Percentiles rank a stretch among this genome's conserved stretches.
Conservation (phyloP, 2,329 filamentous ascomycete species). For the Monosporascus sp. region DNA sequence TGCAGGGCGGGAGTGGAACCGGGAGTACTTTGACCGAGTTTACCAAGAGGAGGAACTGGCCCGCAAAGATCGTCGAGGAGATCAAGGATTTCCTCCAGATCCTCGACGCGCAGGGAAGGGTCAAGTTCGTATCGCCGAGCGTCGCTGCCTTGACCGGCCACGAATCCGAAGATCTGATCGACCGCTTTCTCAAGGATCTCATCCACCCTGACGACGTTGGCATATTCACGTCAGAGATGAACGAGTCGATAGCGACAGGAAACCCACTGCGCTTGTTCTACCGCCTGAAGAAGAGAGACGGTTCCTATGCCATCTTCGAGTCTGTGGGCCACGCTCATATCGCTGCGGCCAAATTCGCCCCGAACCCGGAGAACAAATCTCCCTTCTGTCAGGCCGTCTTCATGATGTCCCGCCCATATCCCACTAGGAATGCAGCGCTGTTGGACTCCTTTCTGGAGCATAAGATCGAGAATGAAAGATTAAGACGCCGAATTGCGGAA, state of each 20-base stretch:
- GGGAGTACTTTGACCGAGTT: constrained; percentile 51
- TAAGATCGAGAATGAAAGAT: constrained; percentile 90
- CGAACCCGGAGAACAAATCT: constrained; percentile 58
- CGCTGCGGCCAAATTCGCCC: constrained; percentile 59
- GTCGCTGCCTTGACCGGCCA: constrained; percentile 72
- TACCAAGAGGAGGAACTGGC: constrained; percentile 68
- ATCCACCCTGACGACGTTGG: constrained; percentile 82
- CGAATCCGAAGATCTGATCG: constrained; percentile 62
- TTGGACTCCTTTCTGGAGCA: constrained; percentile 93
- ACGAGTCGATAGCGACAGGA: constrained; percentile 80
- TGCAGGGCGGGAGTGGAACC: constrained; percentile 33
- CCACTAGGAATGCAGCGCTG: constrained; percentile 77
- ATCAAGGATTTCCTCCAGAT: constrained; percentile 85
- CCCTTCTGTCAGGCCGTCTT: constrained; percentile 85
- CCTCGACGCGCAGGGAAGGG: constrained; percentile 74
- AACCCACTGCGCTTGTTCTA: constrained; percentile 80
- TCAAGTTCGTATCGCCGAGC: constrained; percentile 82
- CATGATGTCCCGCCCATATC: constrained; percentile 87
- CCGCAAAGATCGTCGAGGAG: constrained; percentile 83
- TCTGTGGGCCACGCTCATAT: constrained; percentile 90
- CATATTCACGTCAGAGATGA: constrained; percentile 81
- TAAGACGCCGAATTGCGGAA: constrained; percentile 79
- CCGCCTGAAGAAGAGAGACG: constrained; percentile 71
- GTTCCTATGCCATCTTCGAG: constrained; percentile 75
- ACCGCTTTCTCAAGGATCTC: constrained; percentile 72